Evolutionary conservation across 257 asterid genomes (phyloP), one percentile per base, ranked within the genome.

Genomic region (Scutellaria minor): DNA sequence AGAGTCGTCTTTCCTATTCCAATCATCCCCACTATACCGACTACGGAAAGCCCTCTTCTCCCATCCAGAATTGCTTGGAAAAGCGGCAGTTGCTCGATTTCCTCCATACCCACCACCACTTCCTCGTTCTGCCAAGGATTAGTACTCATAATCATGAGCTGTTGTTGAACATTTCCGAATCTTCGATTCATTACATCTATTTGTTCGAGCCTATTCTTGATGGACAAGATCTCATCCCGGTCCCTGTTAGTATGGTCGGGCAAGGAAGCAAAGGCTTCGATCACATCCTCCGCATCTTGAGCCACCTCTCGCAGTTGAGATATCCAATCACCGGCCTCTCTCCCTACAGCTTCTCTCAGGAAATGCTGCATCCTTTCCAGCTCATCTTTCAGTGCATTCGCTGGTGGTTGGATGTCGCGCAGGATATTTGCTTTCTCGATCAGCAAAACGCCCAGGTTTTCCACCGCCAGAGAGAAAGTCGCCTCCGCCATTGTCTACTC

Each of bases 221-320:
- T 0, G 48, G 12, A 4, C 10, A 6, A 2, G 20, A 27, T 58
- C 45, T 58, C 64, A 10, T n/a, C 42, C 14, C 2, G 9, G 63
- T 5, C 10, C 40, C 14, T 9, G 41, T 2, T n/a, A n/a, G n/a
- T n/a, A n/a, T n/a, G n/a, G 37, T 31, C 37, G 37, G 37, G 3
- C 37, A 2, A 31, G 3, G 41, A 53, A 65, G 41, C 22, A 64
- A 77, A 73, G 12, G 58, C 13, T 35, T 67, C 66, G 13, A 76
- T 42, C 39, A 27, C 60, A 68, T 80, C 84, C 58, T 80, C 82
- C 9, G 82, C 68, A 52, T 63, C 77, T 6, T 64, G 77, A 14
- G 79, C 77, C 15, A 64, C 59, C 5, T 55, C 72, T 57, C 85
- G 42, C 56, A 81, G 70, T 3, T 80, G 65, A 27, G 77, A 70